Evolutionary conservation across 306 rosid species (phyloP), one percentile per base, ranked within the genome.

Genomic region (Glycine latifolia): DNA sequence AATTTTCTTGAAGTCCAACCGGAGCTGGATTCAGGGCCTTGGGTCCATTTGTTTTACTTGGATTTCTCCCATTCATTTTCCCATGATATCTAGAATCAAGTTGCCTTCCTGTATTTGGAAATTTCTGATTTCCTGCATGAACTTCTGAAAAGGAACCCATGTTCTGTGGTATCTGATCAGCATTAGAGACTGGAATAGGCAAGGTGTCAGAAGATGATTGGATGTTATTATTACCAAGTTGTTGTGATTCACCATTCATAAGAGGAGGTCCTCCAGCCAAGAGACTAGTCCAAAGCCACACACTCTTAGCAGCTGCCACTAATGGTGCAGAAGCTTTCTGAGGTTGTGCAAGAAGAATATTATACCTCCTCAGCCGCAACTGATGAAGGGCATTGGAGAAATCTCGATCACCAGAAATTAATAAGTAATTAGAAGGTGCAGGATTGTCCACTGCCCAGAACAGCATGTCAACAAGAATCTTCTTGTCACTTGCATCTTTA

Each of bases 371-470:
- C 94, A 94, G 87, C 61, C 97, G 89, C 81, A 94, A 58, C 83
- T 94, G 98, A 84, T 94, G 98, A 13, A 94, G 97, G 44, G 97
- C 97, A 70, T 94, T 92, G 53, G 98, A 94, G 47, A 94, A 94
- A 81, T 94, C 98, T 44, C 97, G 87, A 47, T 94, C 98, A 10
- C 98, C 98, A 16, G 98, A 94, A 74, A 94, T 94, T 31, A 94
- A 85, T 63, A 94, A 78, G 78, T 90, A 94, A 79, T 92, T 94
- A n/a, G 94, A 97, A 48, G 98, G 98, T 6, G 98, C 97, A 33
- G 97, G 89, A 80, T 94, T 94, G 75, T 94, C 98, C 80, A 94
- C 98, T 10, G 98, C 98, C 98, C 98, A 94, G 55, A 94, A 92
- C 66, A 94, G 72, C 98, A 94, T 94, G 79, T 94, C 97, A 3